Base-by-base conservation (phyloP, 1,284 basidiomycete species). In the Ceratobasidium sp. region DNA sequence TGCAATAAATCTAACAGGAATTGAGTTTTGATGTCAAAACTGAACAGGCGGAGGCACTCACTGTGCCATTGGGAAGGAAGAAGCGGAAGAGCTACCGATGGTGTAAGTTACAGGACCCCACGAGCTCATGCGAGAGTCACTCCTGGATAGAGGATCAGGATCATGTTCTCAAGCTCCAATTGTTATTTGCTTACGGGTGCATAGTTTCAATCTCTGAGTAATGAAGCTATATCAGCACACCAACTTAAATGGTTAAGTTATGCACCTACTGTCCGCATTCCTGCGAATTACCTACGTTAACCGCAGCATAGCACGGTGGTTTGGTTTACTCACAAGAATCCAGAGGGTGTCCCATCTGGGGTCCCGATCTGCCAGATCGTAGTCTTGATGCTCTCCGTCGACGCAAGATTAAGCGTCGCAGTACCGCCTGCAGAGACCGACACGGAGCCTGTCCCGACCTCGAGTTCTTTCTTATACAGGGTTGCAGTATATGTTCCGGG, bases 401-500 rank as follows among this genome's bases (percentile, higher is more conserved):
- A 74, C 1, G 58, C 28, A 10, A 74, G 49, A 49, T 73, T 78
- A 7, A 71, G 64, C 6, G 82, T 82, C 0, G 79, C 78, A 2
- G 86, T 86, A 26, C 80, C 78, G 23, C 86, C 87, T 35, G 85
- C 85, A 31, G 78, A 81, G 37, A 88, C 85, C n/a, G 82, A 83
- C 37, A 87, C 86, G 51, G 81, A 83, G 11, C 84, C 84, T 10
- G 84, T 84, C 7, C 84, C 86, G 39, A 84, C 84, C 78, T 86
- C 86, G 11, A 87, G 81, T 80, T 88, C 86, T 51, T 84, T 85
- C 81, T 87, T 84, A 79, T 82, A 87, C 23, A 78, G 81, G 2
- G 85, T 86, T n/a, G 82, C 84, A 8, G 85, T 85, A 77, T 86
- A 86, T 0, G 85, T 86, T 28, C 87, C 87, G n/a, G 87, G 86